Percentiles rank a stretch among this genome's conserved stretches.
These are phyloP conservation scores for Xylaria multiplex DNA, from an alignment of 2,329 filamentous ascomycete genomes.

Conservation along the genomic window DNA sequence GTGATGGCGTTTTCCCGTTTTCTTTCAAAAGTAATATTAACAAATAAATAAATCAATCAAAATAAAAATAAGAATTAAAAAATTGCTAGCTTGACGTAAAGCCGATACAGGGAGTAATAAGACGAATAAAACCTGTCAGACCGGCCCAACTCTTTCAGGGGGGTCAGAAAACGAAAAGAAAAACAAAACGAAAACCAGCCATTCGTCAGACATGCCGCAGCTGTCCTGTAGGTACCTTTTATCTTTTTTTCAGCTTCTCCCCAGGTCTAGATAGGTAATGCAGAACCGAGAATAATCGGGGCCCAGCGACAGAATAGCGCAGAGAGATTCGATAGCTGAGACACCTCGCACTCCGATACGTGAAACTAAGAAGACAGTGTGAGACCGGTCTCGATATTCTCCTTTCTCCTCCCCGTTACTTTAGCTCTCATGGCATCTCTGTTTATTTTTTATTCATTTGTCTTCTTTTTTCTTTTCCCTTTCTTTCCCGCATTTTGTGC, in stretches of 20 bases:
- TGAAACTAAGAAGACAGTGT: constrained; percentile 5
- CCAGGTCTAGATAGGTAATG: constrained; percentile 7
- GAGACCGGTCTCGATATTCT: not conserved
- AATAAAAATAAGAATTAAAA: too few relatives aligned
- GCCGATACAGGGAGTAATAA: not conserved
- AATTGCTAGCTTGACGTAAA: not conserved
- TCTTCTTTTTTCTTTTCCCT: constrained; percentile 3
- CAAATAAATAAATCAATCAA: too few relatives aligned
- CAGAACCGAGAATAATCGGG: not conserved
- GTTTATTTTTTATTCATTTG: constrained; percentile 8
- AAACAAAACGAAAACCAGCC: not conserved
- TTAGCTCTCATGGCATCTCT: not conserved
- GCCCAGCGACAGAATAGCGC: constrained; percentile 3
- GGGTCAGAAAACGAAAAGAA: not conserved
- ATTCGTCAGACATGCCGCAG: constrained; percentile 12
- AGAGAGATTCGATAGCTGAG: constrained; percentile 17
- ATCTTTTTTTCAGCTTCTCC: constrained; percentile 21
- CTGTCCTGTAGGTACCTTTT: constrained; percentile 18
- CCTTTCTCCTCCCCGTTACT: not conserved
- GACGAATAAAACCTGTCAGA: constrained; percentile 22
- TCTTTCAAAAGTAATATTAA: constrained; percentile 11
- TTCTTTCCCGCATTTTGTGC: constrained; percentile 9
- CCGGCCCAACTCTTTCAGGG: constrained; percentile 7
- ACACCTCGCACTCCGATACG: constrained; percentile 26
- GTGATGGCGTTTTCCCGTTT: constrained; percentile 27